A percentile compares a stretch with the other conserved stretches of the same genome.
Conservation (phyloP, 768 basidiomycete genomes). For the Russula foetens region DNA sequence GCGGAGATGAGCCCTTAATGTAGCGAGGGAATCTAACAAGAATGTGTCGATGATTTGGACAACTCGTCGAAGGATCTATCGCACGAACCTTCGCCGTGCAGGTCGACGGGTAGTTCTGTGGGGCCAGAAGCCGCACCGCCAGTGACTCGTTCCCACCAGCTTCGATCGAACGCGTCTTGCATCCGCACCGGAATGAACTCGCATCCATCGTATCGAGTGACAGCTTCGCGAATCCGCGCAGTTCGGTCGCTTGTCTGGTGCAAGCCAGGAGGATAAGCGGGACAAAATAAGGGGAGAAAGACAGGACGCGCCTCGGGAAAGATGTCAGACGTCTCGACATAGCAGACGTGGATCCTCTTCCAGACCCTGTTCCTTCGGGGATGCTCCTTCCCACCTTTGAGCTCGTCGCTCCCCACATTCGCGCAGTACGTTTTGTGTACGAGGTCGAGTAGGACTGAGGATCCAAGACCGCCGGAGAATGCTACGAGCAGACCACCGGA, state of each 20-base stretch:
- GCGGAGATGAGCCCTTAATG: conserved; percentile 43
- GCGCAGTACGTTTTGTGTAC: conserved; percentile 52
- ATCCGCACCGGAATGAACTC: conserved; percentile 57
- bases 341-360: conserved; percentile 55
- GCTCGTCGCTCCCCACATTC: conserved; percentile 21
- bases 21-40: conserved; percentile 21
- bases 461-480: conserved; percentile 75
- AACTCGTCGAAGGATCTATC: not conserved
- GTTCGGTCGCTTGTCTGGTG: conserved; percentile 48
- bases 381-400: conserved; percentile 54
- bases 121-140: conserved; percentile 21
- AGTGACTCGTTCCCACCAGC: conserved; percentile 54
- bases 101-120: conserved; percentile 36
- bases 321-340: conserved; percentile 59
- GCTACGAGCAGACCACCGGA: conserved; percentile 60
- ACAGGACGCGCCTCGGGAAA: conserved; percentile 46
- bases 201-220: conserved; percentile 41
- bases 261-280: not conserved
- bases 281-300: not conserved
- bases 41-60: conserved; percentile 4
- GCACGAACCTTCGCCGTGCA: conserved; percentile 44
- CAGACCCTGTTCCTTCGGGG: conserved; percentile 56
- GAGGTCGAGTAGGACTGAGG: conserved; percentile 63
- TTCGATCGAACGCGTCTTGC: conserved; percentile 64
- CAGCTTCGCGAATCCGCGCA: conserved; percentile 39